Evolutionary conservation across 2,329 filamentous ascomycete species (phyloP), one percentile per base, ranked within the genome.

Genomic region (Alternaria incomplexa): DNA sequence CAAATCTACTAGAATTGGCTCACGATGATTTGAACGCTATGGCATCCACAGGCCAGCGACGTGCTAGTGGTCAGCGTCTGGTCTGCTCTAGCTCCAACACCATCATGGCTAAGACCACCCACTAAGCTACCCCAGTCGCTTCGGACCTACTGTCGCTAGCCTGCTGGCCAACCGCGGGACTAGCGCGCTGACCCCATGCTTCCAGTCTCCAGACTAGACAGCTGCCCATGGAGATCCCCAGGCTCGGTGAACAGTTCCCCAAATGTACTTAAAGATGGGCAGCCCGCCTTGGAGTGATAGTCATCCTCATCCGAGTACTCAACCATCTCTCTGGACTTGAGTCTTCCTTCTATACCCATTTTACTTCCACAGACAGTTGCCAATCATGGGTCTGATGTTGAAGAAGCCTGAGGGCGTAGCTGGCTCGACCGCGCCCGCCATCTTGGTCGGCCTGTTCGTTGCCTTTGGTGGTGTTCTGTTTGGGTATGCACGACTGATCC

Each of bases 351-450:
- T 53, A 28, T 36, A 56, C 30, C 17, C 20, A 47, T 57, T 50
- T 47, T 55, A 62, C 46, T 59, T 64, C 17, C 44, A 26, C 45
- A 58, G 52, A 64, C 57, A 61, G 17, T 55, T 36, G 40, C 53
- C 61, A 62, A 72, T 60, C 68, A 80, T 80, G 78, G 77, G 76
- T 70, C 44, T 79, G 44, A 70, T 78, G 64, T 59, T 85, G 61
- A 89, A 89, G 75, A 92, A 91, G 84, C 91, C 91, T 80, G 87
- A 90, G 83, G 90, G 90, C 85, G 87, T 91, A 79, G 88, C 89
- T 77, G 91, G 91, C 78, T 79, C 76, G 32, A 74, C 75, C 26
- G 20, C 72, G 46, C 79, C 79, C 12, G 78, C 79, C 65, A 80
- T 81, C 40, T 45, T 78, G 46, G 72, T 81, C 54, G 79, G 79